Evolutionary conservation across 768 basidiomycete genomes (phyloP).

Genomic region (Rhizopogon rudus): DNA sequence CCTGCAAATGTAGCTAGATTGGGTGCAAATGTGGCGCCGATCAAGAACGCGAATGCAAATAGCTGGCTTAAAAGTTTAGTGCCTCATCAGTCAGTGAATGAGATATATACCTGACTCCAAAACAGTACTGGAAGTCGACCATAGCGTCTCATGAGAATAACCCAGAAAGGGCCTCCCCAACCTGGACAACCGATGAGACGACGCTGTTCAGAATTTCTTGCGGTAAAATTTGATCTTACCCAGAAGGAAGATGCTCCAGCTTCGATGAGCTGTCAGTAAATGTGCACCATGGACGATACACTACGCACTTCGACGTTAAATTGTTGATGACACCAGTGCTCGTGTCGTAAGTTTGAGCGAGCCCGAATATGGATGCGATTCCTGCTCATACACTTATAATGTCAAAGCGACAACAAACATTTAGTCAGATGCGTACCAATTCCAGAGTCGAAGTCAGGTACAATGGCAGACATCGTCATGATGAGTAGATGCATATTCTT

Average conservation of each 20-base stretch:
- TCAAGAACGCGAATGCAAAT: conserved; percentile 39
- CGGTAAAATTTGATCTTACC: conserved; percentile 20
- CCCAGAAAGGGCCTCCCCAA: conserved; percentile 25
- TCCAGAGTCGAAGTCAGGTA: conserved; percentile 51
- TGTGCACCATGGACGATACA: not conserved
- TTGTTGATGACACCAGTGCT: conserved; percentile 45
- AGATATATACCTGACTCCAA: conserved; percentile 18
- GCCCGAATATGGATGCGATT: conserved; percentile 46
- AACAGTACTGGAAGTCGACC: conserved; percentile 26
- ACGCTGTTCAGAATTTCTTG: not conserved
- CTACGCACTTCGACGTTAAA: conserved; percentile 38
- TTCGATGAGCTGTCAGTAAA: conserved; percentile 7
- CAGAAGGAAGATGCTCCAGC: conserved; percentile 46
- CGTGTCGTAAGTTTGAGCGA: conserved; percentile 41
- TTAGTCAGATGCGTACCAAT: conserved; percentile 30
- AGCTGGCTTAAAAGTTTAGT: conserved; percentile 17
- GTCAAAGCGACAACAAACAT: conserved; percentile 1
- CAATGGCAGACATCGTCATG: conserved; percentile 46
- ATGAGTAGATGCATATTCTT: conserved; percentile 45
- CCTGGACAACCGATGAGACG: conserved; percentile 8
- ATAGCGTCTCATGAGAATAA: conserved; percentile 27
- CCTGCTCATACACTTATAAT: conserved; percentile 21
- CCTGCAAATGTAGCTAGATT: conserved; percentile 44
- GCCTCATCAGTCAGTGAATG: not conserved
- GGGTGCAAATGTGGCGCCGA: conserved; percentile 49